Evolutionary conservation across 768 basidiomycete genomes (phyloP), one percentile per base, ranked within the genome.

Genomic region (Pholiota molesta): DNA sequence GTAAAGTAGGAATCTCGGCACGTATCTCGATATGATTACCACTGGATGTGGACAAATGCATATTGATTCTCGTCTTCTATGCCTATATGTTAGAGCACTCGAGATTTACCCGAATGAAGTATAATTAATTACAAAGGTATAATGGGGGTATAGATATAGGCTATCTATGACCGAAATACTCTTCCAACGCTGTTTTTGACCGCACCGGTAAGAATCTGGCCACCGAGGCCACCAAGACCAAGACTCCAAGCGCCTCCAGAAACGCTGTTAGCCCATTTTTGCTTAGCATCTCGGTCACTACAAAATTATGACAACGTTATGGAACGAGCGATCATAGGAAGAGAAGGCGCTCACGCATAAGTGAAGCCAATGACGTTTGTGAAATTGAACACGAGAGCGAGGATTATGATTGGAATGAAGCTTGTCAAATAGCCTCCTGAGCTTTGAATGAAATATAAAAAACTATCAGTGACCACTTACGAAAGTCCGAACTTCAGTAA

Each of bases 321-420:
- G 57, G 28, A 47, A 60, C 31, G 28, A 23, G 59, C 52, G 42
- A 55, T 4, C 19, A 37, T 37, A 16, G 57, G 35, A 56, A 55
- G 40, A 58, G 45, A 23, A 44, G 19, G 59, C 21, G 80, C 89
- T 70, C 74, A 93, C 93, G 91, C 93, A 71, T 94, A 99, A 53
- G 95, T 97, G 79, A 98, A 99, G 11, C 97, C 97, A 56, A 98
- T 80, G n/a, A 90, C 92, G 66, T 98, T 99, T 9, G 94, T 95
- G 55, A 95, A 71, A 74, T 99, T 99, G 85, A 99, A 99, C 39
- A 99, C 91, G 52, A 99, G 81, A 1, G 97, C 97, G 37, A 99
- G 87, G 42, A 89, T 74, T 57, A 99, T 95, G 66, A 99, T 98
- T 8, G 97, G 97, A 63, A 99, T 80, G 75, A 96, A 99, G 9